phyloP scores from a whole-genome alignment of 139 green algal genomes.

The Picochlorum sp. region DNA sequence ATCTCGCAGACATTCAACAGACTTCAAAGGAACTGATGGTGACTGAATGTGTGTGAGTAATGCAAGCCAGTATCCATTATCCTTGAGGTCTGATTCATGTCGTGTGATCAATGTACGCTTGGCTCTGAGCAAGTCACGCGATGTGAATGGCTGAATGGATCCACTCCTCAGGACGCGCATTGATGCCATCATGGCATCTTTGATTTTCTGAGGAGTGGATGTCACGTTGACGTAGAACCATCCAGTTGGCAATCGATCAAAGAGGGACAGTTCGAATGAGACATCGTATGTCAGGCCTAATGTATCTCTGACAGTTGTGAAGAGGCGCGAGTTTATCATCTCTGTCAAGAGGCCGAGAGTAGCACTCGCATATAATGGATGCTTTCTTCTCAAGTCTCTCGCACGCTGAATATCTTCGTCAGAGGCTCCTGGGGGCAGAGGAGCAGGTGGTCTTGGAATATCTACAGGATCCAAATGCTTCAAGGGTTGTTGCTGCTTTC shows the following conservation, averaged over 20 bases:
- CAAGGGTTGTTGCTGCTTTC: slow-evolving; percentile 7
- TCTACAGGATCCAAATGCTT: background rate
- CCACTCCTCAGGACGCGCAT: slow-evolving; percentile 73
- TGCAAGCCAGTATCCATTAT: slow-evolving; percentile 87
- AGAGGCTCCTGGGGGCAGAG: slow-evolving; percentile 6
- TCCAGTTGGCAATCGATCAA: slow-evolving; percentile 56
- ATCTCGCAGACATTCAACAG: slow-evolving; percentile 79
- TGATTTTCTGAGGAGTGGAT: slow-evolving; percentile 87
- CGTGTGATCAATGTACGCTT: slow-evolving; percentile 82
- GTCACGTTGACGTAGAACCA: slow-evolving; percentile 92
- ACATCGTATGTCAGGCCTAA: slow-evolving; percentile 98
- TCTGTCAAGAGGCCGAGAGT: slow-evolving; percentile 73
- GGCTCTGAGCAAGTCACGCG: slow-evolving; percentile 66
- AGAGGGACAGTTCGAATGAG: slow-evolving; percentile 81
- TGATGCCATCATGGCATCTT: slow-evolving; percentile 77
- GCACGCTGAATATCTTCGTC: slow-evolving; percentile 17
- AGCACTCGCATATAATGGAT: slow-evolving; percentile 80
- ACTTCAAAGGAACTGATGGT: slow-evolving; percentile 70
- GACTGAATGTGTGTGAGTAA: slow-evolving; percentile 90
- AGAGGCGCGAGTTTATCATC: slow-evolving; percentile 94
- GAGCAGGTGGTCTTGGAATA: slow-evolving; percentile 16
- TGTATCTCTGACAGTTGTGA: slow-evolving; percentile 90
- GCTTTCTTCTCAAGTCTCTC: slow-evolving; percentile 40
- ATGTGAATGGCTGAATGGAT: slow-evolving; percentile 41
- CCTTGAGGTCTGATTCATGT: slow-evolving; percentile 93